Conservation (phyloP, 306 rosid genomes). For the Heteromeles arbutifolia region DNA sequence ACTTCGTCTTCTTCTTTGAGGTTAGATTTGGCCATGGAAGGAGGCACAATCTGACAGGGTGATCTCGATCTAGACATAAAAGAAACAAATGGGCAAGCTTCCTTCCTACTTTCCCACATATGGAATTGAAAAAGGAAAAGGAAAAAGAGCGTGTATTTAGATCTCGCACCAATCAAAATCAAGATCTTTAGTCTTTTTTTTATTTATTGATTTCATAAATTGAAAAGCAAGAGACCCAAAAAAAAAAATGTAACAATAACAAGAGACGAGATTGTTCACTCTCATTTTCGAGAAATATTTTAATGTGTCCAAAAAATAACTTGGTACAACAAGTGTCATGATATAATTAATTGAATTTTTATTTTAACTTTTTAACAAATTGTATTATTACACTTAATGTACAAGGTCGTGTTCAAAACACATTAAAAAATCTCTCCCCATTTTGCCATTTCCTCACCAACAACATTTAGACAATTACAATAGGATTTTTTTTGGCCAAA, state of each 20-base stretch:
- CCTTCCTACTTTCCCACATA: not conserved
- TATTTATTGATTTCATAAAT: not conserved
- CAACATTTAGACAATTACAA: not conserved
- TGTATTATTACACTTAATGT: too few species aligned
- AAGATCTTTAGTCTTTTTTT: not conserved
- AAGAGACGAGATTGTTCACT: too few species aligned
- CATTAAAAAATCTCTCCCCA: too few species aligned
- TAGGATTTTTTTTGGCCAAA: too few species aligned
- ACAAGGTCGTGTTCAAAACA: too few species aligned
- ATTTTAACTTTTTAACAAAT: too few species aligned
- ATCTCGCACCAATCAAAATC: not conserved
- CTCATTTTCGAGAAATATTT: too few species aligned
- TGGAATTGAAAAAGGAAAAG: not conserved
- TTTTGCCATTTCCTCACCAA: not conserved
- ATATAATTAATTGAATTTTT: too few species aligned
- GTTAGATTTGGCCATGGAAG: constrained; percentile 1
- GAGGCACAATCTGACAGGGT: not conserved
- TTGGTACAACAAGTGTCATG: too few species aligned
- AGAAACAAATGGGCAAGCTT: not conserved
- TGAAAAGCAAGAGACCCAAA: not conserved
- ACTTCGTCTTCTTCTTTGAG: not conserved
- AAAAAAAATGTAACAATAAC: too few species aligned
- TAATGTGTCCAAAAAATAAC: too few species aligned
- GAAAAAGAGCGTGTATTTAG: not conserved
- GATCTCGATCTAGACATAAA: constrained; percentile 2